Evolutionary conservation across 139 green algal species (phyloP).

Genomic region (Picochlorum sp.): DNA sequence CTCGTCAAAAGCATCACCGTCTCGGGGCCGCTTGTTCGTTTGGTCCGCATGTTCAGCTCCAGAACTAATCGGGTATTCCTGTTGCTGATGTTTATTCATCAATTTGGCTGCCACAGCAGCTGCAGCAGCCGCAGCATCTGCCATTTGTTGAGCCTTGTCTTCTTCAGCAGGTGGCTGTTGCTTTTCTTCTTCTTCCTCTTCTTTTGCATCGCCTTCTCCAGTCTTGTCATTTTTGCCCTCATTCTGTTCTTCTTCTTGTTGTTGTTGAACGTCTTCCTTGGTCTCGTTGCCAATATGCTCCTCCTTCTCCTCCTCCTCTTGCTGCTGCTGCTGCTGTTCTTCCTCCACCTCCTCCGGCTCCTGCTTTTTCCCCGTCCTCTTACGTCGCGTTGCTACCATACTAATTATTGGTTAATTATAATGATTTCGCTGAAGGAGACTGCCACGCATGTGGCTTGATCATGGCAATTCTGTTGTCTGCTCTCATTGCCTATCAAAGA

Average conservation of each 20-base stretch:
- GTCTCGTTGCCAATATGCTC: neutral
- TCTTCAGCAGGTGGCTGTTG: constrained; percentile 4
- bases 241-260: neutral
- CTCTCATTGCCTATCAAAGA: too few relatives aligned
- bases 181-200: constrained; percentile 1
- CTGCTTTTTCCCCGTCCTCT: neutral
- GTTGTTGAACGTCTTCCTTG: neutral
- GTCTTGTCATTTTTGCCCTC: neutral
- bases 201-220: neutral
- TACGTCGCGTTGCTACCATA: neutral
- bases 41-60: constrained; percentile 12
- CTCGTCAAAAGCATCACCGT: constrained; percentile 18
- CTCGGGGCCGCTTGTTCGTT: constrained; percentile 29
- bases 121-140: constrained; percentile 8
- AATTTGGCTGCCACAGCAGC: constrained; percentile 21
- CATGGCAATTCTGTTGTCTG: too few relatives aligned
- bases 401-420: too few relatives aligned
- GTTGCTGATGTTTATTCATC: constrained; percentile 12
- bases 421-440: too few relatives aligned
- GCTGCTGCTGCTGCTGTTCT: neutral
- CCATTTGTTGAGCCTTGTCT: neutral
- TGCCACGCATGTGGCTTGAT: too few relatives aligned
- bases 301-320: neutral
- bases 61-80: constrained; percentile 10
- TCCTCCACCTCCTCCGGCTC: neutral